These are phyloP conservation scores for Pythium pectinolyticum DNA, from an alignment of 352 stramenopile genomes.

Conservation along the genomic window DNA sequence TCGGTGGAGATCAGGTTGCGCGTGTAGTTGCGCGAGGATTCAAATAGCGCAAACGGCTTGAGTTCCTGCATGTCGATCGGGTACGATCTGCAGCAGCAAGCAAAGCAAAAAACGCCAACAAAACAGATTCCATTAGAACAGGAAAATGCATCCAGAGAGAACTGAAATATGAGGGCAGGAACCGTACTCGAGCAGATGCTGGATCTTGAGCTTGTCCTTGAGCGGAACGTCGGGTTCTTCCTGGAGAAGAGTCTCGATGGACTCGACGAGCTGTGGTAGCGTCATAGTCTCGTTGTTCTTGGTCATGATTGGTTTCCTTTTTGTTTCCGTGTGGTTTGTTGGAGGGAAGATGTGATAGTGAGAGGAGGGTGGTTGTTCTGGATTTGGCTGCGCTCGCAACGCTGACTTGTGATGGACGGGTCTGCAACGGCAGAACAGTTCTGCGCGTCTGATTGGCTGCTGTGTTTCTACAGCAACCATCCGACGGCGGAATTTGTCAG, in stretches of 20 bases:
- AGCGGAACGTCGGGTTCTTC: constrained; percentile 52
- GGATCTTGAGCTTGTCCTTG: constrained; percentile 58
- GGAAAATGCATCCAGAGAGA: neutral
- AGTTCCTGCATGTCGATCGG: constrained; percentile 47
- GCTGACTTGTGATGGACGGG: neutral
- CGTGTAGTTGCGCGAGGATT: constrained; percentile 85
- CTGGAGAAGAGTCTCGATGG: constrained; percentile 50
- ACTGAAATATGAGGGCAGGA: neutral
- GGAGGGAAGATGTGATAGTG: neutral
- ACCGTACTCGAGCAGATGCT: constrained; percentile 55
- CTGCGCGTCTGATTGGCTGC: constrained; percentile 13
- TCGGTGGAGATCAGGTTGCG: constrained; percentile 90
- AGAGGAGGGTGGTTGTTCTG: neutral
- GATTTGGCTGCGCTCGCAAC: neutral
- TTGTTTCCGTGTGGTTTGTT: neutral
- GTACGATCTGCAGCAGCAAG: constrained; percentile 36
- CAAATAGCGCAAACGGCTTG: constrained; percentile 66
- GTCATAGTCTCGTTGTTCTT: constrained; percentile 19
- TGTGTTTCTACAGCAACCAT: neutral
- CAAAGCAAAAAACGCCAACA: neutral
- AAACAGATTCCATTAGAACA: neutral
- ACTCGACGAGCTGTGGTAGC: constrained; percentile 52
- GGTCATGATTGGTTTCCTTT: neutral
- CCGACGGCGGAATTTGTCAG: constrained; percentile 21
- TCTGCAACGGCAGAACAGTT: constrained; percentile 7